Conservation (phyloP, 768 basidiomycete genomes). For the Lactifluus hygrophoroides region DNA sequence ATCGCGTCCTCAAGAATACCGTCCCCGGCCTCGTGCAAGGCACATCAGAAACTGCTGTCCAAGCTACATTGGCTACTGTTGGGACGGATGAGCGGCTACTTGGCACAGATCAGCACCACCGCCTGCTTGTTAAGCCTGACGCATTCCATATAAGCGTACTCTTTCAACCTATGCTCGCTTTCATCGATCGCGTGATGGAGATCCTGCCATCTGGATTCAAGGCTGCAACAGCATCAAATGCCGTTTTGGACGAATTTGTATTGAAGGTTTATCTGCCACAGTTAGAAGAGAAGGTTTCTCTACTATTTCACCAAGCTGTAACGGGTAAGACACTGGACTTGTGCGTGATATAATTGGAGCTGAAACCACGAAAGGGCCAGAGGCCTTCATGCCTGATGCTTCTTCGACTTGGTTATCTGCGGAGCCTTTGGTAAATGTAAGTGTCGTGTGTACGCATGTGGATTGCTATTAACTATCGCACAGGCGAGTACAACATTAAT, state of each 20-base stretch:
- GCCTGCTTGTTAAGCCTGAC: conserved; percentile 78
- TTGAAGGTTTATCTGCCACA: conserved; percentile 89
- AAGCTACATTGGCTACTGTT: conserved; percentile 49
- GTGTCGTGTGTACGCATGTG: background rate
- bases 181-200: conserved; percentile 63
- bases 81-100: conserved; percentile 69
- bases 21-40: conserved; percentile 89
- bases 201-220: conserved; percentile 68
- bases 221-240: conserved; percentile 53
- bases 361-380: conserved; percentile 45
- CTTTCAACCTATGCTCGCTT: conserved; percentile 89
- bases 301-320: conserved; percentile 79
- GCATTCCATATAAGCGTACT: conserved; percentile 91
- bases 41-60: conserved; percentile 51
- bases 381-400: conserved; percentile 82
- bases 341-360: background rate
- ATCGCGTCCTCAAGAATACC: conserved; percentile 73
- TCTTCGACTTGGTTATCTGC: conserved; percentile 52
- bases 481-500: conserved; percentile 80
- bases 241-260: conserved; percentile 87
- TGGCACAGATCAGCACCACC: conserved; percentile 71
- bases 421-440: conserved; percentile 74
- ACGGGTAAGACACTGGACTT: conserved; percentile 40
- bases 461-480: background rate
- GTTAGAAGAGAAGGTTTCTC: conserved; percentile 86